Evolutionary conservation across 768 basidiomycete species (phyloP), one percentile per base, ranked within the genome.

Genomic region (Hygrocybe coccinea): DNA sequence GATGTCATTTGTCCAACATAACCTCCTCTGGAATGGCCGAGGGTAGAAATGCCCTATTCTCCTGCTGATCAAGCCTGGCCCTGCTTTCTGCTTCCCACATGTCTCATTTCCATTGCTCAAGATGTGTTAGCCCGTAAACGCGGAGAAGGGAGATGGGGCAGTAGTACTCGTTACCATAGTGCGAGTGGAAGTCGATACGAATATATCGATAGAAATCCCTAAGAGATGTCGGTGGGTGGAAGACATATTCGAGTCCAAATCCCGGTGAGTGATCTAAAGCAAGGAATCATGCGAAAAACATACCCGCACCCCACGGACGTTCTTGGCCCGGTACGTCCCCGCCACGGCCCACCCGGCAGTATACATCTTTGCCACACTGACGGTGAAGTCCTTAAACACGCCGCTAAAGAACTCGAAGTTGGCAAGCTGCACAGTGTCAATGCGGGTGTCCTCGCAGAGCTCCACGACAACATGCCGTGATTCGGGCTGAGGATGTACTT

Each of bases 321-420:
- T 97, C 75, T 88, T 90, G n/a, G 88, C 93, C 15, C 80, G 79
- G 65, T 89, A 90, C 0, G 81, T 83, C 15, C 92, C 94, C 1
- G 89, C 87, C 35, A 73, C 74, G 12, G 78, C 80, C 89, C 91
- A 93, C 21, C 76, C 82, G 17, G 76, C 79, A 7, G 80, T 79
- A 60, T 88, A 88, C 8, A 85, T 90, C 61, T 95, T 97, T 1
- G 92, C 85, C 10, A 81, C 92, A 68, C 87, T 89, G 46, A 98
- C 85, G 4, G 80, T 80, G 59, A 98, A 88, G 54, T 95, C 91
- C 70, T 89, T 89, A 76, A 98, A 95, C 11, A 97, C 89, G 1
- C 95, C 94, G 60, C 89, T 91, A 72, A 97, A 99, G 74, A 97
- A 98, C 74, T 99, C 95, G 66, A 91, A 97, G 66, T 97, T 95